Evolutionary conservation across 441 rosid species (phyloP).

Genomic region (Mallotus repandus): DNA sequence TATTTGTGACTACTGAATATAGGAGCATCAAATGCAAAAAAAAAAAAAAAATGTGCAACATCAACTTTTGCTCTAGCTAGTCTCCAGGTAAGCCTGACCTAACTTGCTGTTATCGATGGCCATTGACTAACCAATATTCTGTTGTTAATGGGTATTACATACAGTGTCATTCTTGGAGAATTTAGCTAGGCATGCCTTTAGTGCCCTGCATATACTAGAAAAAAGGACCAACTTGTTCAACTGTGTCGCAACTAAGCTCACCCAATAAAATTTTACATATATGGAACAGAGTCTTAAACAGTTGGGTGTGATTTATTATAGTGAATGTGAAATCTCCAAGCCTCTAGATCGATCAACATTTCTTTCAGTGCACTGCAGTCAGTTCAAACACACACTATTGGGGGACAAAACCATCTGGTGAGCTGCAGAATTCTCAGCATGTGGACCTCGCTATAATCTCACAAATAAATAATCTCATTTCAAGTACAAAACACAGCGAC

Average conservation of each 20-base stretch:
- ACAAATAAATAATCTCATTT: too few relatives aligned
- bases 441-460: constrained; percentile 17
- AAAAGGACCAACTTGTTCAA: neutral
- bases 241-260: neutral
- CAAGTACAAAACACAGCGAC: too few relatives aligned
- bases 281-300: neutral
- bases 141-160: too few relatives aligned
- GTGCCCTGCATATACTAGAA: neutral
- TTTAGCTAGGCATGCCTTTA: too few relatives aligned
- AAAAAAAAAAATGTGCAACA: too few relatives aligned
- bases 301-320: neutral
- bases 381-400: constrained; percentile 22
- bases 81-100: too few relatives aligned
- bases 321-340: constrained; percentile 4
- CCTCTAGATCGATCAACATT: neutral
- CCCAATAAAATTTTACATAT: neutral
- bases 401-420: constrained; percentile 17
- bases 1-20: too few relatives aligned
- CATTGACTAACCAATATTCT: too few relatives aligned
- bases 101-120: too few relatives aligned
- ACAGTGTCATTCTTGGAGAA: too few relatives aligned
- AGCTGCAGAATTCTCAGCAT: constrained; percentile 18
- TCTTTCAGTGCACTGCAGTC: constrained; percentile 7
- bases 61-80: too few relatives aligned
- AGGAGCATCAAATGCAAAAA: too few relatives aligned